Evolutionary conservation across 768 basidiomycete species (phyloP), one percentile per base, ranked within the genome.

Genomic region (Mycena pura): DNA sequence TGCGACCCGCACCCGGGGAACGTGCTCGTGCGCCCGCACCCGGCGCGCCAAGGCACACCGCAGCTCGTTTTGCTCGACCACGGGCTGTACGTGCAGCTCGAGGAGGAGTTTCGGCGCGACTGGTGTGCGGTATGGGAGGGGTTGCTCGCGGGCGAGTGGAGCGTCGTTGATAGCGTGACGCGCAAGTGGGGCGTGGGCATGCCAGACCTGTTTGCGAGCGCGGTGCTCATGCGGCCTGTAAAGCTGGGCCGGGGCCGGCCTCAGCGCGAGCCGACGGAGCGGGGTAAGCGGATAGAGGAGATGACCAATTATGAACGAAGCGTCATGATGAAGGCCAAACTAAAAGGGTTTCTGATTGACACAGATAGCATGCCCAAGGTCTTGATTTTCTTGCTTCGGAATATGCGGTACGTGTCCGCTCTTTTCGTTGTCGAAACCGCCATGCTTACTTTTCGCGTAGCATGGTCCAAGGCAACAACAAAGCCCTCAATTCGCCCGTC

Each of bases 31-130:
- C 91, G 83, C 8, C 85, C 84, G 1, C 75, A 86, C 24, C 86
- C 87, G 19, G 69, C 69, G 15, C 66, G 77, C 19, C 82, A 80
- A 0, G 67, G 65, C 8, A 67, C 72, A 6, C 81, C 86, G 2
- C 88, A 91, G 67, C 79, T 94, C 62, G 90, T 97, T 29, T 80
- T 97, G 13, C 86, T 98, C 67, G 96, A 98, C 71, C 96, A 98
- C 71, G 96, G 96, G 1, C 78, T 98, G 11, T 97, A 96, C 70
- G 91, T 96, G 36, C 78, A 79, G 8, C 82, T 95, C 4, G 73
- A 85, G 15, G 83, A 88, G 17, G 72, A 78, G 2, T 94, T 97
- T 72, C 83, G 85, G 62, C 76, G 81, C 29, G 85, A 96, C 56
- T 96, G 95, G 79, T 89, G 90, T 17, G 75, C 78, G 5, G 77